These are phyloP conservation scores for Thyridium curvatum DNA, from an alignment of 2,329 filamentous ascomycete species.

Conservation along the genomic window DNA sequence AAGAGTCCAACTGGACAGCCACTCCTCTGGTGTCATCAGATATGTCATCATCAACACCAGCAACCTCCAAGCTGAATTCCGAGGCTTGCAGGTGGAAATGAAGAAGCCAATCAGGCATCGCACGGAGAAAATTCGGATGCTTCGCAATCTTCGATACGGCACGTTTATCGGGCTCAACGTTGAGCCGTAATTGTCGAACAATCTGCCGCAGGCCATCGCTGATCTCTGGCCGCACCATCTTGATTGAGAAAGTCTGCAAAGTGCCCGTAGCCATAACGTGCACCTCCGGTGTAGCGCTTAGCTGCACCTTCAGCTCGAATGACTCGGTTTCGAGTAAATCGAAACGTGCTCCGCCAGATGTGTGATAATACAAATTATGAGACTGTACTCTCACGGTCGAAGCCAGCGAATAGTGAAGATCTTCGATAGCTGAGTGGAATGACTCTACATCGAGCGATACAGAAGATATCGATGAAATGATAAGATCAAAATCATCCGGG, in stretches of 20 bases:
- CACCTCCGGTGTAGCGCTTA: slow-evolving; percentile 80
- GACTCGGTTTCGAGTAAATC: slow-evolving; percentile 84
- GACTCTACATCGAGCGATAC: slow-evolving; percentile 91
- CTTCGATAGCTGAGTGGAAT: slow-evolving; percentile 80
- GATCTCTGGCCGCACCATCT: slow-evolving; percentile 87
- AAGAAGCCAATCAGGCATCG: slow-evolving; percentile 76
- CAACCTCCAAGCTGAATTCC: slow-evolving; percentile 85
- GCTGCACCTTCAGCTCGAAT: slow-evolving; percentile 77
- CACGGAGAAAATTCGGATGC: slow-evolving; percentile 66
- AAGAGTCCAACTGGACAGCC: slow-evolving; percentile 79
- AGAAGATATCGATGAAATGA: slow-evolving; percentile 92
- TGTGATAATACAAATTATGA: slow-evolving; percentile 92
- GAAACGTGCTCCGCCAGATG: slow-evolving; percentile 72
- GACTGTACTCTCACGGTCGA: slow-evolving; percentile 79
- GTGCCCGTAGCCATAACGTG: slow-evolving; percentile 74
- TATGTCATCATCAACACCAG: slow-evolving; percentile 78
- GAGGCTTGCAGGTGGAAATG: slow-evolving; percentile 80
- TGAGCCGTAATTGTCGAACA: slow-evolving; percentile 70
- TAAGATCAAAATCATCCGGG: slow-evolving; percentile 82
- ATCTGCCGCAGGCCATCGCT: slow-evolving; percentile 90
- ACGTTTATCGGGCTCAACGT: slow-evolving; percentile 59
- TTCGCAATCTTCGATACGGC: slow-evolving; percentile 38
- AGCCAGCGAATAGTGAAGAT: slow-evolving; percentile 79
- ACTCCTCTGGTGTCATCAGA: slow-evolving; percentile 77
- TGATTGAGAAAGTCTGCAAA: slow-evolving; percentile 80